Percentiles rank a stretch among this genome's conserved stretches.
Conservation (phyloP, 1,139 yeast genomes). For the Pichia sp. region DNA sequence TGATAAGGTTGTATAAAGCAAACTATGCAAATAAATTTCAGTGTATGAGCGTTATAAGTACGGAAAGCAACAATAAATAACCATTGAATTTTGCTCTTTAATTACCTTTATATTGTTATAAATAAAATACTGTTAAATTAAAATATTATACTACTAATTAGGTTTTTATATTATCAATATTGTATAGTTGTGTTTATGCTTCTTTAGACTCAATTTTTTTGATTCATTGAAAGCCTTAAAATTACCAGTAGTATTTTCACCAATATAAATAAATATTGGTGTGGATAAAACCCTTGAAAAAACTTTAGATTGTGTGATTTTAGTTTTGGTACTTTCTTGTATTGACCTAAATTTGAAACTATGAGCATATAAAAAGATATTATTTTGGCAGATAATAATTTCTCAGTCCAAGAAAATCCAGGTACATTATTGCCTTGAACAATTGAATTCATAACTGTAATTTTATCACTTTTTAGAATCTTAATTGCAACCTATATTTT, state of each 20-base stretch:
- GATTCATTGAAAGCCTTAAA: conserved; percentile 3
- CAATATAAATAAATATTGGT: conserved; percentile 1
- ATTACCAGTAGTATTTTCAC: conserved; percentile 1
- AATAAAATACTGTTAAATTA: not conserved
- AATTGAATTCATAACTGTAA: not conserved
- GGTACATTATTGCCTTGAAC: not conserved
- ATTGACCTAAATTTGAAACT: not conserved
- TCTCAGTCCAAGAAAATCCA: conserved; percentile 1
- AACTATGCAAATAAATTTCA: conserved; percentile 81
- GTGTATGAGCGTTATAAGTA: conserved; percentile 83
- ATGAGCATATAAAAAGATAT: too few relatives aligned
- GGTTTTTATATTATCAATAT: not conserved
- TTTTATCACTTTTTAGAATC: not conserved
- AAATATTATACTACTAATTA: not conserved
- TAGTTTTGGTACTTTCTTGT: not conserved
- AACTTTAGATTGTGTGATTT: conserved; percentile 1
- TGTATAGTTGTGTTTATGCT: not conserved
- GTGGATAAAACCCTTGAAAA: not conserved
- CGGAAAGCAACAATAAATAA: conserved; percentile 34
- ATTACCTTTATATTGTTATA: not conserved
- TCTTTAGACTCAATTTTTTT: conserved; percentile 2
- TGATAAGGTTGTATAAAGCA: conserved; percentile 86
- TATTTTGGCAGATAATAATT: too few relatives aligned
- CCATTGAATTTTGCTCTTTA: too few relatives aligned
- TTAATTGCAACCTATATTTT: not conserved